Percentiles rank a stretch among this genome's conserved stretches.
These are phyloP conservation scores for Aspergillus spinulosporus DNA, from an alignment of 2,329 filamentous ascomycete genomes.

Conservation along the genomic window DNA sequence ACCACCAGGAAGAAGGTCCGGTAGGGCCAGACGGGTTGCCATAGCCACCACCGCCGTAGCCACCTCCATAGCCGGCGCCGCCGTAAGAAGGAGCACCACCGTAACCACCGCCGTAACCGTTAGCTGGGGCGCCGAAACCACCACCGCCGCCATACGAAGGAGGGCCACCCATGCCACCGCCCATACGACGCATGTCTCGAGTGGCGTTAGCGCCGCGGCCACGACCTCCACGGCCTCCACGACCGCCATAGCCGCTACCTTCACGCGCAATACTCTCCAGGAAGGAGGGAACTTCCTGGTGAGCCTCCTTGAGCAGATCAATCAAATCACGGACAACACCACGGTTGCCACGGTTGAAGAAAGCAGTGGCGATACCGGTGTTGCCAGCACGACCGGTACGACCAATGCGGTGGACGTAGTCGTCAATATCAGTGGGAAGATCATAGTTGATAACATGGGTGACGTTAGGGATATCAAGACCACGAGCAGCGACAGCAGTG, in stretches of 20 bases:
- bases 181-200: constrained; percentile 84
- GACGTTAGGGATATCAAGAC: constrained; percentile 93
- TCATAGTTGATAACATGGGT: constrained; percentile 99
- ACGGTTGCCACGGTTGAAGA: constrained; percentile 99
- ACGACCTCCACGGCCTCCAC: constrained; percentile 71
- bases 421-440: constrained; percentile 96
- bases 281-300: constrained; percentile 93
- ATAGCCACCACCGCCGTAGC: constrained; percentile 33
- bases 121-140: constrained; percentile 33
- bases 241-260: constrained; percentile 75
- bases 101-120: constrained; percentile 31
- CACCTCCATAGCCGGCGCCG: constrained; percentile 34
- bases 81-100: constrained; percentile 32
- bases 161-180: constrained; percentile 42
- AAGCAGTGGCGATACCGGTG: constrained; percentile 95
- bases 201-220: constrained; percentile 64
- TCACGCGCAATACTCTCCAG: constrained; percentile 97
- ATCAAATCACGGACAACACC: constrained; percentile 95
- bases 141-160: constrained; percentile 40
- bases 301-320: constrained; percentile 97
- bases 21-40: constrained; percentile 48
- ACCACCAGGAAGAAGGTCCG: constrained; percentile 55
- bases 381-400: constrained; percentile 99
- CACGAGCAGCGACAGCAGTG: constrained; percentile 89
- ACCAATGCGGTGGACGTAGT: constrained; percentile 99